Evolutionary conservation across 2,329 filamentous ascomycete species (phyloP).

Genomic region (Talaromyces amestolkiae): DNA sequence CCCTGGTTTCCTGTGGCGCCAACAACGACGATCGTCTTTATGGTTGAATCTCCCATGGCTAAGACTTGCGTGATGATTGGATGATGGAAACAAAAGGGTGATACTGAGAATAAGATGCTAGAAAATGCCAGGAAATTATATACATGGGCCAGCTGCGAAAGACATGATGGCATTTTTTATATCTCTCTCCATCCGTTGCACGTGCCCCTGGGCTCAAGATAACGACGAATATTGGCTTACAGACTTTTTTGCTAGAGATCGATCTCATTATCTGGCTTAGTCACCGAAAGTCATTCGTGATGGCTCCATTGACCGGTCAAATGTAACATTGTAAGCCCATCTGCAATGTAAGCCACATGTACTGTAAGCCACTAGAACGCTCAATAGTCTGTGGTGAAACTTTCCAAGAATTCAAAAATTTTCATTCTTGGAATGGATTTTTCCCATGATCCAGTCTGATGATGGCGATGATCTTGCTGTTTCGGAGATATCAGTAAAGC

Average conservation of each 20-base stretch:
- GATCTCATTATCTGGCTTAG: not conserved
- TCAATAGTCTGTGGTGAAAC: not conserved
- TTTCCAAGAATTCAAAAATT: not conserved
- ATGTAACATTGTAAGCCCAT: slow-evolving; percentile 35
- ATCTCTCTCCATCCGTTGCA: not conserved
- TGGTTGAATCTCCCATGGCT: not conserved
- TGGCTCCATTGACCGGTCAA: not conserved
- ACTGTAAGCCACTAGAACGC: slow-evolving; percentile 19
- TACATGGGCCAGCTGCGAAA: not conserved
- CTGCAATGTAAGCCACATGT: slow-evolving; percentile 12
- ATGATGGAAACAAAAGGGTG: not conserved
- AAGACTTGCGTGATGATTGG: not conserved
- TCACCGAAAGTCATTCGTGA: not conserved
- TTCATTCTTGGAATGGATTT: not conserved
- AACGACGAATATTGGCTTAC: not conserved
- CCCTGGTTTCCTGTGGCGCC: not conserved
- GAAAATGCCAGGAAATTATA: not conserved
- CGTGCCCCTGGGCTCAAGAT: not conserved
- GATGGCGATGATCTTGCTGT: not conserved
- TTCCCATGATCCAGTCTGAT: not conserved
- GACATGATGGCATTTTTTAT: not conserved
- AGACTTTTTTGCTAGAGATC: not conserved
- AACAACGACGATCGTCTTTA: not conserved
- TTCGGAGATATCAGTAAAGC: not conserved
- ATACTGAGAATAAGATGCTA: not conserved